Evolutionary conservation across 371 early-diverging fungal genomes (phyloP), one percentile per base, ranked within the genome.

Genomic region (Dichotomocladium elegans): DNA sequence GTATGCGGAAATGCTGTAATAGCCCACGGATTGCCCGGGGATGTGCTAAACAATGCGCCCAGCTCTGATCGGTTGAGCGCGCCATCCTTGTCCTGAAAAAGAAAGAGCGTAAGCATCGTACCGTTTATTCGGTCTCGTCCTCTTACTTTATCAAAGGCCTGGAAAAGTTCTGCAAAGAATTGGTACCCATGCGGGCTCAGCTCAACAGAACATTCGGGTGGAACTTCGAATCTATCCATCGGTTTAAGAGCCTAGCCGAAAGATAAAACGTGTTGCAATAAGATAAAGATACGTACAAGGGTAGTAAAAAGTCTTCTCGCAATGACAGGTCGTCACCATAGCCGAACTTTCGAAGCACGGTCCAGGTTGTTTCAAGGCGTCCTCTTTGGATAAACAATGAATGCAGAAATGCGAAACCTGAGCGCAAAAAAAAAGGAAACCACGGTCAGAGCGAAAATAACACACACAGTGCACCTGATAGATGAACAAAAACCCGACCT

Each of bases 341-440:
- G 15, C 97, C 97, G 76, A 95, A 98, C 57, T 87, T 88, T 27
- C 96, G 75, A 33, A 98, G 67, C 3, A 98, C 96, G 19, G 93
- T 91, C 99, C 99, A 98, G 9, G 96, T 95, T 1, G 99, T 98
- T 57, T 98, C 99, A 8, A 95, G 77, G 19, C 97, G 82, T 3
- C 99, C 99, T 10, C 93, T 79, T 77, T 96, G 95, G 45, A 98
- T 94, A 67, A 97, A 98, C 21, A 95, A 81, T 29, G 88, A 87
- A 63, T 96, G 95, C 41, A 98, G 73, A 60, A 88, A 94, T 33
- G 95, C 69, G 60, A 98, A 98, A 4, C 99, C 94, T 66, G 64
- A 11, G n/a, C 10, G 10, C 17, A 22, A 10, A 15, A 33, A 44
- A 14, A 21, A 46, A 47, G 9, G 24, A 34, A 30, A 29, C 19